A percentile compares a stretch with the other conserved stretches of the same genome.
Evolutionary conservation across 1,284 basidiomycete genomes (phyloP).

Genomic region (Phellopilus nigrolimitatus): DNA sequence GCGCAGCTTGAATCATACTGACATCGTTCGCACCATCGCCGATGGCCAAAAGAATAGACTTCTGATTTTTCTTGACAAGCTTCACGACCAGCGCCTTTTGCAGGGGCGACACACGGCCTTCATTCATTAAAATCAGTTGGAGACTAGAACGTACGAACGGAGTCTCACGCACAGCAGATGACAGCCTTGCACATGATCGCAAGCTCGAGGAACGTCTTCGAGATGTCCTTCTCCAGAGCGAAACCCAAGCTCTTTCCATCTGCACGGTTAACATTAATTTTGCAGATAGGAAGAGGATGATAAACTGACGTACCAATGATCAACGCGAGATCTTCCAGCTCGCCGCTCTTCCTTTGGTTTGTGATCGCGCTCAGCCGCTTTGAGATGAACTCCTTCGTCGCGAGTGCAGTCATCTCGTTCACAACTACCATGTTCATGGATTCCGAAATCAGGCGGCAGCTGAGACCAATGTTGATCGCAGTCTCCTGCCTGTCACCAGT

Average conservation of each 20-base stretch:
- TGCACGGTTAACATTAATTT: conserved; percentile 29
- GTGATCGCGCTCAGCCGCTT: conserved; percentile 91
- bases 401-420: conserved; percentile 84
- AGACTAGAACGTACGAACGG: too few species aligned
- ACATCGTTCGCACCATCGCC: conserved; percentile 98
- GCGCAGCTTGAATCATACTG: conserved; percentile 95
- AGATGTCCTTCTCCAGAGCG: conserved; percentile 90
- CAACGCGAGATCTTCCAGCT: conserved; percentile 91
- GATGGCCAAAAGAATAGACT: conserved; percentile 89
- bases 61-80: conserved; percentile 95
- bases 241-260: conserved; percentile 94
- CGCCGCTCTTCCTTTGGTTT: conserved; percentile 85
- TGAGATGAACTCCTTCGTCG: conserved; percentile 82
- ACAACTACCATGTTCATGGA: conserved; percentile 97
- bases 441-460: conserved; percentile 94
- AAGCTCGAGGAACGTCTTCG: conserved; percentile 86
- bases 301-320: conserved; percentile 74
- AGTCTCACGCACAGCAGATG: conserved; percentile 92
- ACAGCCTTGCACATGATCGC: conserved; percentile 98
- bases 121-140: neutral
- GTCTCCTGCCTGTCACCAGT: conserved; percentile 99
- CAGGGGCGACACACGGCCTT: conserved; percentile 93
- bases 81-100: conserved; percentile 99
- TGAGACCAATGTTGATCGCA: conserved; percentile 98
- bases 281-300: neutral